Base-by-base conservation (phyloP, 129 eudicot species). In the Rutidosis leptorrhynchoides region DNA sequence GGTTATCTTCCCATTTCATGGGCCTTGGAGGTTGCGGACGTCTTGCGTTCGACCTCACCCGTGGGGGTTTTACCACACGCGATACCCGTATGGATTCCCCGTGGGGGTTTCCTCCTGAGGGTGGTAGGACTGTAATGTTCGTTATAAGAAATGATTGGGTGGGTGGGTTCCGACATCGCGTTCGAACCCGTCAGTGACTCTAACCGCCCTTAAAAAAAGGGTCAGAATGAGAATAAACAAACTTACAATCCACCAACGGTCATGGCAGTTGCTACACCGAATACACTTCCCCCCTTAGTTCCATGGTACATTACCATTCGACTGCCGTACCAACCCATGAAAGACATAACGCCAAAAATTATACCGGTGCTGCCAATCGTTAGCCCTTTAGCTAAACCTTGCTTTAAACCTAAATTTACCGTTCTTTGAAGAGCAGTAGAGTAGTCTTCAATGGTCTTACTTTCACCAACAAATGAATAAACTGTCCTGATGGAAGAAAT, bases 391-490 rank as follows among this genome's bases (percentile, higher is more conserved):
- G 81, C 87, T 58, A 82, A 48, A 12, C 87, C 87, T 25, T 79
- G 87, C 10, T 53, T 79, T 10, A 83, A 62, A 9, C 87, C 87
- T 43, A 83, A 51, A 5, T 62, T 62, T 15, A 79, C 74, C 8
- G 79, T 75, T 15, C 84, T 82, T 72, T 83, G 56, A 17, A 82
- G 65, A 40, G 87, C 96, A 62, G 83, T 60, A 69, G 86, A 82
- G 58, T 82, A 82, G 51, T 75, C 81, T 1, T 28, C 11, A 5
- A 75, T 23, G 5, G 82, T 68, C 58, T 83, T 83, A 2, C 24
- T 71, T 53, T 83, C 87, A 9, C 87, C 87, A 0, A 83, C 87
- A 75, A 79, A 83, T 1, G 87, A 75, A 79, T 83, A 83, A 51
- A 83, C 82, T 0, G 84, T 83, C 57, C 87, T 65, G 17, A 83